These are phyloP conservation scores for Alternaria ventricosa DNA, from an alignment of 2,329 filamentous ascomycete species.

Conservation along the genomic window DNA sequence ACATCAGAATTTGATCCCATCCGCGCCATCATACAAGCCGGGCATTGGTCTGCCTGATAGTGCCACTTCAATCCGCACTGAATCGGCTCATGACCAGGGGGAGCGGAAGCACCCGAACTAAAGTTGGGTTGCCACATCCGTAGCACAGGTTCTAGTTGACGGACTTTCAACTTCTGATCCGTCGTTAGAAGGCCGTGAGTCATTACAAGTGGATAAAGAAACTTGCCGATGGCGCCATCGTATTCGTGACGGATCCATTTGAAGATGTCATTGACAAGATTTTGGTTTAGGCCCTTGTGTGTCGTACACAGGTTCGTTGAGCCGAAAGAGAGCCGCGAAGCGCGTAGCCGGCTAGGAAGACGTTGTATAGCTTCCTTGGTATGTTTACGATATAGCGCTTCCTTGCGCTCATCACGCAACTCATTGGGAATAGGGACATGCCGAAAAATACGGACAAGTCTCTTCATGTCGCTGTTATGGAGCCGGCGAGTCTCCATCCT, in stretches of 20 bases:
- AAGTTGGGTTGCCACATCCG: constrained; percentile 35
- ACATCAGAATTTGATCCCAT: constrained; percentile 34
- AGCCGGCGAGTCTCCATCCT: constrained; percentile 25
- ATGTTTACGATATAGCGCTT: constrained; percentile 6
- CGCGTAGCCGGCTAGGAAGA: constrained; percentile 32
- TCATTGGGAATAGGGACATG: constrained; percentile 6
- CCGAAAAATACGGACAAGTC: constrained; percentile 28
- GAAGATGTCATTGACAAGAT: constrained; percentile 32
- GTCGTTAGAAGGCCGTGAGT: constrained; percentile 15
- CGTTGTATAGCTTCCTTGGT: constrained; percentile 22
- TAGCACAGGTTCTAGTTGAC: constrained; percentile 39
- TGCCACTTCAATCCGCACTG: constrained; percentile 21
- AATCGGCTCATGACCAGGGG: constrained; percentile 25
- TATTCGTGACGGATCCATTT: constrained; percentile 32
- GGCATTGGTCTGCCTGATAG: constrained; percentile 31
- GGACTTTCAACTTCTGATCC: constrained; percentile 20
- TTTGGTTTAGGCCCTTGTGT: constrained; percentile 31
- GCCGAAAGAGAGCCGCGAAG: constrained; percentile 17
- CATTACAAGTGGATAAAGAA: constrained; percentile 37
- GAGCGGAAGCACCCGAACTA: constrained; percentile 16
- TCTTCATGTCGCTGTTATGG: constrained; percentile 32
- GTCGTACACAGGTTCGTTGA: constrained; percentile 26
- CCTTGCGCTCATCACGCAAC: neutral
- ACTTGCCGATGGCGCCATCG: constrained; percentile 28
- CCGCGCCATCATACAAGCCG: constrained; percentile 40